These are phyloP conservation scores for Claviceps pazoutovae DNA, from an alignment of 2,329 filamentous ascomycete genomes.

Conservation along the genomic window DNA sequence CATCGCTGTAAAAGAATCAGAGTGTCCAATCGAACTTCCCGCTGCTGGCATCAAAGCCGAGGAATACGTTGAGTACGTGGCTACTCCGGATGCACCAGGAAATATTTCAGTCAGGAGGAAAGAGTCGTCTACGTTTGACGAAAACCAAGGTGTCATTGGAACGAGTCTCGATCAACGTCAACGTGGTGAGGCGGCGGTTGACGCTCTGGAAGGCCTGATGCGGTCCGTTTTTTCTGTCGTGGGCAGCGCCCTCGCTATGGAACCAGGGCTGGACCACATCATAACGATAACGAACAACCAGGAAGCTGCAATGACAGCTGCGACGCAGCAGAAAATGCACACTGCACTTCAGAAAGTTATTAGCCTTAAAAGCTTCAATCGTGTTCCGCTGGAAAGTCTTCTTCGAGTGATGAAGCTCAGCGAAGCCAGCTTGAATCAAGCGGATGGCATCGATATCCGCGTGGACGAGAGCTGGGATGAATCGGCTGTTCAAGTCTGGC, in stretches of 20 bases:
- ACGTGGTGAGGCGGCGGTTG: slow-evolving; percentile 60
- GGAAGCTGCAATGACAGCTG: slow-evolving; percentile 49
- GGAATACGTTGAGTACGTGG: slow-evolving; percentile 37
- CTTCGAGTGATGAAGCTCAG: slow-evolving; percentile 65
- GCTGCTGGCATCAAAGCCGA: slow-evolving; percentile 31
- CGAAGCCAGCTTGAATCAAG: slow-evolving; percentile 56
- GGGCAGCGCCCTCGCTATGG: slow-evolving; percentile 46
- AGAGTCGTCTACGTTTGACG: slow-evolving; percentile 34
- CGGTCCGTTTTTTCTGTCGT: slow-evolving; percentile 65
- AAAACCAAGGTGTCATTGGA: slow-evolving; percentile 42
- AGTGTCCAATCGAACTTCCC: slow-evolving; percentile 36
- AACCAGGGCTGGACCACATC: slow-evolving; percentile 40
- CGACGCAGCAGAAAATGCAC: slow-evolving; percentile 58
- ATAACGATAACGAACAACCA: slow-evolving; percentile 42
- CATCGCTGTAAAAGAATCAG: slow-evolving; percentile 8
- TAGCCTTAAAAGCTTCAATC: slow-evolving; percentile 50
- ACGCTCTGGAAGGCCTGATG: slow-evolving; percentile 56
- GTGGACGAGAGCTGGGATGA: slow-evolving; percentile 56
- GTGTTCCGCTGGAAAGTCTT: slow-evolving; percentile 63
- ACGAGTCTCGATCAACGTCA: slow-evolving; percentile 66
- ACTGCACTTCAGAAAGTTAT: slow-evolving; percentile 61
- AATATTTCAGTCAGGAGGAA: slow-evolving; percentile 39
- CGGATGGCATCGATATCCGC: slow-evolving; percentile 53
- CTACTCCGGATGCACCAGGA: slow-evolving; percentile 31
- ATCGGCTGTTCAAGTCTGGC: slow-evolving; percentile 55